Evolutionary conservation across 192 early-diverging fungal species (phyloP), one percentile per base, ranked within the genome.

Genomic region (Phycomyces nitens): DNA sequence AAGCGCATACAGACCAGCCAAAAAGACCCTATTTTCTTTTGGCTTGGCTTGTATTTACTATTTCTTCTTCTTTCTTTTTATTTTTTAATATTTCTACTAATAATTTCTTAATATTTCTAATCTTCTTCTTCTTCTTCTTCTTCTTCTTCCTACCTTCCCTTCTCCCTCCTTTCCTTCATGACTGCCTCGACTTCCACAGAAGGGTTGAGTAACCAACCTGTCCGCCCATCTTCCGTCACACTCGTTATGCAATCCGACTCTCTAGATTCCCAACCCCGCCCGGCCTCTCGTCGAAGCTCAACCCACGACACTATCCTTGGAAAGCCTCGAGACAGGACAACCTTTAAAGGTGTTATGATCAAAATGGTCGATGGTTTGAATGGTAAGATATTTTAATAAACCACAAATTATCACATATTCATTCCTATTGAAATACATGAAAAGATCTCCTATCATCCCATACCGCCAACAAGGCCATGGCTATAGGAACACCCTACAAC

Each of bases 401-500:
- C 29, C 29, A 34, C 29, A 34, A 34, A 5, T 34, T 34, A 34
- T 34, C 29, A 34, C 2, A 34, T 34, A 34, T 34, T 34, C 29
- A 34, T 34, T 34, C 29, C 29, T 34, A 34, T 34, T 5, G 2
- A 34, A 5, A 34, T 34, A 34, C 7, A 34, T 34, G 7, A 34
- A 2, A 34, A 34, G 29, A 34, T 34, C 29, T 34, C 29, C 29
- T 34, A 34, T 34, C 29, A 7, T 34, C 29, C 7, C 29, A 34
- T 7, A 34, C 29, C 7, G 29, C 29, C 2, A 34, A 34, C 29
- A 88, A 85, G 69, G 24, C 39, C 40, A 82, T 86, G 56, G 89
- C 95, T 73, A 93, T 98, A 56, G 94, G 92, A 14, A 85, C 86
- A 38, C 95, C 95, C 6, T 98, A 92, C 78, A 96, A 96, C 72